Conservation (phyloP, 1,284 basidiomycete genomes). For the Rhodotorula sp. region DNA sequence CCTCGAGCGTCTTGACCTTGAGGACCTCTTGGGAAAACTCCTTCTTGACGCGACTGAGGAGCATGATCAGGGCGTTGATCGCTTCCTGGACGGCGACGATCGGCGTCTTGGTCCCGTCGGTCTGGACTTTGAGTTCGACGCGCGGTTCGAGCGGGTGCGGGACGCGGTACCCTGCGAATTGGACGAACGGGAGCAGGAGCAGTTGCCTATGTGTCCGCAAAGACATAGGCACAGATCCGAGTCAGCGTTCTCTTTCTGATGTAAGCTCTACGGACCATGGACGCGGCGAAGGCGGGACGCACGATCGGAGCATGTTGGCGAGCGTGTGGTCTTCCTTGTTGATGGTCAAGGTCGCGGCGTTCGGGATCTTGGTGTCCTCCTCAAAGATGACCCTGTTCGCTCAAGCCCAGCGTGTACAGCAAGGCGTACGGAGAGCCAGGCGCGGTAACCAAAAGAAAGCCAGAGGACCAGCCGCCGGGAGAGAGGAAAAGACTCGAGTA, state of each 20-base stretch:
- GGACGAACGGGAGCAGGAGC: conserved; percentile 74
- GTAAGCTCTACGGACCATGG: too few relatives aligned
- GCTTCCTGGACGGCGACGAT: conserved; percentile 80
- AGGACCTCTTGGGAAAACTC: conserved; percentile 55
- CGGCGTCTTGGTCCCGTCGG: conserved; percentile 82
- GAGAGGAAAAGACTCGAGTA: neutral
- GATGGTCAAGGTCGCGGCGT: conserved; percentile 89
- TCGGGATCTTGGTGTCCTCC: conserved; percentile 96
- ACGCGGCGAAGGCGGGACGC: conserved; percentile 50
- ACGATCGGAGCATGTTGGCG: conserved; percentile 93
- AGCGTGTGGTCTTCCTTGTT: conserved; percentile 97
- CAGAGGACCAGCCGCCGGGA: neutral
- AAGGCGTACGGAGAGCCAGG: neutral
- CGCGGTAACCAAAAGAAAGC: neutral
- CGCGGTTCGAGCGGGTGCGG: conserved; percentile 94
- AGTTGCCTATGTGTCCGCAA: conserved; percentile 64
- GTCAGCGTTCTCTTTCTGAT: neutral
- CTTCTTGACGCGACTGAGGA: conserved; percentile 58
- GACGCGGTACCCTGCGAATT: conserved; percentile 97
- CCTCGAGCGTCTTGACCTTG: conserved; percentile 25
- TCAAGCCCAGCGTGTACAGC: neutral
- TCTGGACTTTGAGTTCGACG: conserved; percentile 93
- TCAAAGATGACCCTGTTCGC: conserved; percentile 73
- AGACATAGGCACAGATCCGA: neutral
- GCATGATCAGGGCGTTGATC: conserved; percentile 76